These are phyloP conservation scores for Ophiostoma sp. DNA, from an alignment of 2,329 filamentous ascomycete species.

Conservation along the genomic window DNA sequence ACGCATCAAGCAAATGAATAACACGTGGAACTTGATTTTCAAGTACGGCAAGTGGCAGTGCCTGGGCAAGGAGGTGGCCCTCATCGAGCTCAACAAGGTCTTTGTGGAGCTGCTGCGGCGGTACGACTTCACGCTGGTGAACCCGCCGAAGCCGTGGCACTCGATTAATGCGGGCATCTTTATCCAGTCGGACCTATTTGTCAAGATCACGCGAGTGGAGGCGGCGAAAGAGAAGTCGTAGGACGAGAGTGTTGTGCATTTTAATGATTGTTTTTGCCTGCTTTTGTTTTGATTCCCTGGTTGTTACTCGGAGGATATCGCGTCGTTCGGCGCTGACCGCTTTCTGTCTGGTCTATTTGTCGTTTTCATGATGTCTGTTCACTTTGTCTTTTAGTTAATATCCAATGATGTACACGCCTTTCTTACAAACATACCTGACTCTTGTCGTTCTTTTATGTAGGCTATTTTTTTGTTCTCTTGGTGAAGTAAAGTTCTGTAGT, in stretches of 20 bases:
- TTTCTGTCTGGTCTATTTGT: background rate
- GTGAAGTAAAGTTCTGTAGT: no score
- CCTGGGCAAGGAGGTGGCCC: constrained; percentile 45
- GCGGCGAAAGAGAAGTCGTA: background rate
- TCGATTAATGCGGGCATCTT: constrained; percentile 36
- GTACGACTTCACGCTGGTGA: constrained; percentile 34
- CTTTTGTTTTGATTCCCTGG: background rate
- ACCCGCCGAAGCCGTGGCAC: constrained; percentile 33
- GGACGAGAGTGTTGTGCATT: background rate
- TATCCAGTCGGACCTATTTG: constrained; percentile 34
- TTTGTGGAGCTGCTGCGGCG: constrained; percentile 33
- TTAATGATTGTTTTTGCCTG: background rate
- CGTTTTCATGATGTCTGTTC: background rate
- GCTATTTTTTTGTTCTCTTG: no score
- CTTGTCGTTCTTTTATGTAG: no score
- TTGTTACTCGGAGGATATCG: background rate
- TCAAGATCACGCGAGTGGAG: constrained; percentile 33
- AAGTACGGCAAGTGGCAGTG: constrained; percentile 43
- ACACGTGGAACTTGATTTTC: constrained; percentile 42
- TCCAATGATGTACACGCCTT: background rate
- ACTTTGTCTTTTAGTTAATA: background rate
- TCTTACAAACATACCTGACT: no score
- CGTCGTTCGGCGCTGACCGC: background rate
- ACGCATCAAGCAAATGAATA: constrained; percentile 32
- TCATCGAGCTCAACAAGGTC: constrained; percentile 45